Percentiles rank a stretch among this genome's conserved stretches.
phyloP scores from a whole-genome alignment of 2,329 filamentous ascomycete species.

The Biscogniauxia mediterranea region DNA sequence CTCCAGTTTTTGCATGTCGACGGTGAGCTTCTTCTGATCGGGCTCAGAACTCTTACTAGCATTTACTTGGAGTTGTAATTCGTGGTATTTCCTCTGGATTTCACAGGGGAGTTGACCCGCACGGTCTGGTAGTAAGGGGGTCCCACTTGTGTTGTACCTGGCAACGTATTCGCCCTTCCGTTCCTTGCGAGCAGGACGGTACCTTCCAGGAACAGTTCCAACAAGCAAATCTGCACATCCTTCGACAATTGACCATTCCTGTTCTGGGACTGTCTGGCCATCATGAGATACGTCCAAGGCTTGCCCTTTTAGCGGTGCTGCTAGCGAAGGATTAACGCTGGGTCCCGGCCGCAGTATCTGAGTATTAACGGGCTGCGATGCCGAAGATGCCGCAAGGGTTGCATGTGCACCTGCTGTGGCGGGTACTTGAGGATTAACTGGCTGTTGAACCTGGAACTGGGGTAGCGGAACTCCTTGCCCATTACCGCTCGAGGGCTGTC shows the following conservation, averaged over 20 bases:
- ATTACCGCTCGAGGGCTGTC: not conserved
- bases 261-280: not conserved
- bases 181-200: not conserved
- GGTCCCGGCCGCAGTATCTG: not conserved
- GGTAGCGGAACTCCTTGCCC: not conserved
- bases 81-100: slow-evolving; percentile 9
- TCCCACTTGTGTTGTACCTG: slow-evolving; percentile 1
- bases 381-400: not conserved
- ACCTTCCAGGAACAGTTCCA: slow-evolving; percentile 1
- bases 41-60: not conserved
- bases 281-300: not conserved
- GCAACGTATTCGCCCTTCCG: slow-evolving; percentile 2
- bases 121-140: slow-evolving; percentile 8
- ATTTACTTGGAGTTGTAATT: slow-evolving; percentile 3
- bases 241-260: not conserved
- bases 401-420: not conserved
- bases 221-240: slow-evolving; percentile 6
- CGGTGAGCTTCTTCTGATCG: slow-evolving; percentile 1
- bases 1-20: slow-evolving; percentile 6
- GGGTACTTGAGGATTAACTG: not conserved
- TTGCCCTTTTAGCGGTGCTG: not conserved
- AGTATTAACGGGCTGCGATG: not conserved
- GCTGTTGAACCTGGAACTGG: not conserved
- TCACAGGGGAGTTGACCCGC: slow-evolving; percentile 13
- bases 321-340: not conserved